Evolutionary conservation across 345 rosid species (phyloP), one percentile per base, ranked within the genome.

Genomic region (Camelina sativa): DNA sequence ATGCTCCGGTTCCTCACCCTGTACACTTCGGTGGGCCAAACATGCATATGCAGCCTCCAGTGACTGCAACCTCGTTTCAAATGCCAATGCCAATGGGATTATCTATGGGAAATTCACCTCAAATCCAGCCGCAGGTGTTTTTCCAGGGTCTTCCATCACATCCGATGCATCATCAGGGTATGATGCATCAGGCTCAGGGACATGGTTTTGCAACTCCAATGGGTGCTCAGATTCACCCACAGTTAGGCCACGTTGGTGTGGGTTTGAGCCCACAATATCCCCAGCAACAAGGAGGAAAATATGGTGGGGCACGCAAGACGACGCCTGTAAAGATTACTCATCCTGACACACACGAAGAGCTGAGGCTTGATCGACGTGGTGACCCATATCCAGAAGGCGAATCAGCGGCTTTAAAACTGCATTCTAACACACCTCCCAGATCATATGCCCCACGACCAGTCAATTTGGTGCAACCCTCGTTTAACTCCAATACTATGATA

Each of bases 301-400:
- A 76, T 75, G 83, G 80, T 23, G 86, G 88, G 72, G 80, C 68
- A 54, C 94, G 96, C 59, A 90, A 88, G 81, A 81, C 90, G 1
- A 51, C 80, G 10, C 80, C 82, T 72, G 92, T 95, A 35, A 95
- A 90, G 79, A 92, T 95, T 57, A 92, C 97, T 74, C 92, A 95
- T 81, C 98, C 99, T 3, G 92, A 86, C 35, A 95, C 99, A 9
- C 97, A 85, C 77, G 97, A 89, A 79, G 98, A 95, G 87, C 84
- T 91, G 80, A 88, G 91, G 85, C 96, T 92, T 69, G 92, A 86
- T 78, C 85, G 87, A 68, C 85, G 88, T 32, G 76, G 89, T 37
- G 96, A 90, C 76, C 34, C 79, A 4, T 78, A 72, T 85, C 69
- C 83, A 22, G 98, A 88, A 76, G 83, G 82, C 62, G 86, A 85